Percentiles rank a stretch among this genome's conserved stretches.
phyloP scores from a whole-genome alignment of 2,329 filamentous ascomycete genomes.

The Colletotrichum sp. region DNA sequence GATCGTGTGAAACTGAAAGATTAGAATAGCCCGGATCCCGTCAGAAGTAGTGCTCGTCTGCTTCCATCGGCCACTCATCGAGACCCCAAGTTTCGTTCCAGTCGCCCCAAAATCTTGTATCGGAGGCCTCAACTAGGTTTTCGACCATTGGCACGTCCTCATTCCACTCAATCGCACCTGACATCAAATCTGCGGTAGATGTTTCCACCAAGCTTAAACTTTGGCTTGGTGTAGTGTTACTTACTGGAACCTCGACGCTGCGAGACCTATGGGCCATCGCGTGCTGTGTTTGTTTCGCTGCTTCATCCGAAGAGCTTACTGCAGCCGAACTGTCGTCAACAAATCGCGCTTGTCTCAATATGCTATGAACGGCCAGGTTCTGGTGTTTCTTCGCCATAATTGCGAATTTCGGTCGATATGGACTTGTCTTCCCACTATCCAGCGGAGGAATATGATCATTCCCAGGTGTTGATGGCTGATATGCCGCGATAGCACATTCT shows the following conservation, averaged over 20 bases:
- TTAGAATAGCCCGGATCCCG: neutral
- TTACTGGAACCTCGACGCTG: neutral
- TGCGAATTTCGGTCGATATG: slow-evolving; percentile 25
- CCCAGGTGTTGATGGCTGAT: neutral
- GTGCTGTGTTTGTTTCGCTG: neutral
- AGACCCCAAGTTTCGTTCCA: neutral
- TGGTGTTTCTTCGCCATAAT: slow-evolving; percentile 34
- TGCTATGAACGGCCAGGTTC: slow-evolving; percentile 43
- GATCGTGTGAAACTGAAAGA: neutral
- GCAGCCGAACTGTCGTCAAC: slow-evolving; percentile 41
- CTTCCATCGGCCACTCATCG: neutral
- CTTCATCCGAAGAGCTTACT: slow-evolving; percentile 16
- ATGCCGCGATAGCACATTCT: neutral
- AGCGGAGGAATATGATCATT: neutral
- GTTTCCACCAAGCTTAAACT: neutral
- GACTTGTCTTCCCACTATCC: neutral
- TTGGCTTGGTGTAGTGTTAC: neutral
- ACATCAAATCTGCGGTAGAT: neutral
- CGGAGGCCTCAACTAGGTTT: neutral
- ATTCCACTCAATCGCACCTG: neutral
- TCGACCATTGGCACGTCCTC: neutral
- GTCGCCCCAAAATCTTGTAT: neutral
- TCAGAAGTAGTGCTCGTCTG: neutral
- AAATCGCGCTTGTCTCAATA: slow-evolving; percentile 43
- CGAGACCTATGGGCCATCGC: neutral